Conservation (phyloP, 2,329 filamentous ascomycete species). For the Pyricularia sp. region DNA sequence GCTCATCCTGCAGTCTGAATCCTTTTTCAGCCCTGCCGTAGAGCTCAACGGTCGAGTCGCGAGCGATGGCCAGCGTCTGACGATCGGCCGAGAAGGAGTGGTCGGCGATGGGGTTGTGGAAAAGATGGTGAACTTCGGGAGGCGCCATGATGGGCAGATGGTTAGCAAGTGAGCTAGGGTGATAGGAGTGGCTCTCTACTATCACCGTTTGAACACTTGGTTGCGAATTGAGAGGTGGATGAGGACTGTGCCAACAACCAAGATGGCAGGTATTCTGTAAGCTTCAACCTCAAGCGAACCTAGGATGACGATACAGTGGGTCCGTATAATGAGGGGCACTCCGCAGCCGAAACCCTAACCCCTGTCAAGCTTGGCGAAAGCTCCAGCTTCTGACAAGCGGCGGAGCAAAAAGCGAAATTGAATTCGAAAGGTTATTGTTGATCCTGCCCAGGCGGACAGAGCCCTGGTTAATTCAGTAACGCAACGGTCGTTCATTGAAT, state of each 20-base stretch:
- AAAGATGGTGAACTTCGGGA: conserved; percentile 90
- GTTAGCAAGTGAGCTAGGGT: conserved; percentile 14
- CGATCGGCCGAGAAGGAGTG: conserved; percentile 96
- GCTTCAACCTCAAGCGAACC: neutral
- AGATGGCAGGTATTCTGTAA: no score
- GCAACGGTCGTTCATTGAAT: neutral
- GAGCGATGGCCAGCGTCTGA: conserved; percentile 76
- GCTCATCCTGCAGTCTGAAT: conserved; percentile 78
- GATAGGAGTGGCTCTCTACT: conserved; percentile 99
- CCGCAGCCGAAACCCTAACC: neutral
- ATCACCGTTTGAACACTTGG: conserved; percentile 33
- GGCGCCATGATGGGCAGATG: conserved; percentile 50
- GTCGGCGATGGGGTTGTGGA: conserved; percentile 91
- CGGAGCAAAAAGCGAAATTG: conserved; percentile 1
- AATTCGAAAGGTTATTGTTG: neutral
- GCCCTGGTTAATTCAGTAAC: neutral
- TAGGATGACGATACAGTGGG: neutral
- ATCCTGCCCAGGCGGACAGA: neutral
- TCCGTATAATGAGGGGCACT: neutral
- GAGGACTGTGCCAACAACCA: neutral
- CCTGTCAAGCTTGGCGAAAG: neutral
- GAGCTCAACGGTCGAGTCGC: conserved; percentile 81
- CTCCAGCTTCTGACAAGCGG: neutral
- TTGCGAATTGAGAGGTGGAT: neutral
- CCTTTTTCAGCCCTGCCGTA: conserved; percentile 61